These are phyloP conservation scores for Leucaena leucocephala DNA, from an alignment of 306 rosid genomes.

Conservation along the genomic window DNA sequence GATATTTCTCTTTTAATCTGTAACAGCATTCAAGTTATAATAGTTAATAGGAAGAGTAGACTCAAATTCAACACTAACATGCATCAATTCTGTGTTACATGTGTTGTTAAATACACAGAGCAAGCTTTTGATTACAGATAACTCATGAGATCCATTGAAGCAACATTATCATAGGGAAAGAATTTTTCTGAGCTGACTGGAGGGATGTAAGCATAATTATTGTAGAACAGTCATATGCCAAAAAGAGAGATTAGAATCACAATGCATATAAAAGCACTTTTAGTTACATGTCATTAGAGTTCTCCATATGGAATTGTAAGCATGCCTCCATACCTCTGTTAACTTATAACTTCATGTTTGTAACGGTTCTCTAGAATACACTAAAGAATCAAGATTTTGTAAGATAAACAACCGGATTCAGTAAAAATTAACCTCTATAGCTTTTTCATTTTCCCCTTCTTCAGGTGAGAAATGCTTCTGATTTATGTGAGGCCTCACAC, in stretches of 20 bases:
- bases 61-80: conserved; percentile 12
- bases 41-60: not conserved
- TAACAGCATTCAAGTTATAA: conserved; percentile 39
- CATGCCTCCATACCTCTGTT: conserved; percentile 11
- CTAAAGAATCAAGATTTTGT: conserved; percentile 14
- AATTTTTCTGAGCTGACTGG: conserved; percentile 11
- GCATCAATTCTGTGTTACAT: conserved; percentile 23
- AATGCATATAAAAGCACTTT: conserved; percentile 13
- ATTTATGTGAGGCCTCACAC: not conserved
- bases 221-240: not conserved
- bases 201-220: not conserved
- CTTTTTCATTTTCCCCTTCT: not conserved
- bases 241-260: not conserved
- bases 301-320: conserved; percentile 8
- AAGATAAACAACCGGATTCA: conserved; percentile 3
- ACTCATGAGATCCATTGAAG: conserved; percentile 21
- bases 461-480: not conserved
- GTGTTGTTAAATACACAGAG: conserved; percentile 17
- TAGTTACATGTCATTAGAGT: not conserved
- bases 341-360: conserved; percentile 25
- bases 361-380: conserved; percentile 9
- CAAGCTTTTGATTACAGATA: conserved; percentile 24
- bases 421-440: not conserved
- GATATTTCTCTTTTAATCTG: conserved; percentile 98
- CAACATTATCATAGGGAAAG: not conserved